A percentile compares a stretch with the other conserved stretches of the same genome.
These are phyloP conservation scores for Trametes versicolor DNA, from an alignment of 1,284 basidiomycete genomes.

Conservation along the genomic window DNA sequence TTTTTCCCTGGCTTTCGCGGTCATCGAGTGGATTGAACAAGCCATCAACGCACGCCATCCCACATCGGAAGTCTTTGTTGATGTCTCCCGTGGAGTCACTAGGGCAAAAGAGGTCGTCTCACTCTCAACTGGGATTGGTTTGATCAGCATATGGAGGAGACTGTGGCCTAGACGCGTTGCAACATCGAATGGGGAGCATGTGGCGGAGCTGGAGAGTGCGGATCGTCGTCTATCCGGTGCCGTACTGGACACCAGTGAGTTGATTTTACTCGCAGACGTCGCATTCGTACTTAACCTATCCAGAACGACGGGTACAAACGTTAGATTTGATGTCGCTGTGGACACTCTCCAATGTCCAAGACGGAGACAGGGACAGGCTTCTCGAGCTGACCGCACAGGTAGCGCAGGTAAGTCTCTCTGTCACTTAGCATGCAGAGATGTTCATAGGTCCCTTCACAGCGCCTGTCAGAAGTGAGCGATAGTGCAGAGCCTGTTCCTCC, in stretches of 20 bases:
- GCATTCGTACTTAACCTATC: constrained; percentile 15
- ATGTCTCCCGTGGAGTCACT: constrained; percentile 2
- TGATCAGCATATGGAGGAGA: constrained; percentile 35
- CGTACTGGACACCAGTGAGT: constrained; percentile 19
- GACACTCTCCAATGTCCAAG: constrained; percentile 41
- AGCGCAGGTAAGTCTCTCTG: constrained; percentile 8
- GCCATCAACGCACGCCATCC: not conserved
- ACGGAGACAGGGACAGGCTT: constrained; percentile 21
- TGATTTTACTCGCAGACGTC: too few relatives aligned
- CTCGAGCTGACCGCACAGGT: constrained; percentile 16
- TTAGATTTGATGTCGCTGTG: constrained; percentile 55
- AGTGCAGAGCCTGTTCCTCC: not conserved
- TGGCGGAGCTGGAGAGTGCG: constrained; percentile 15
- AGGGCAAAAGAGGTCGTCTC: constrained; percentile 28
- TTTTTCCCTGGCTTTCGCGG: constrained; percentile 36
- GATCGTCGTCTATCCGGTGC: constrained; percentile 11
- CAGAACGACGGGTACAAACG: constrained; percentile 47
- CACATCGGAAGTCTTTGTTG: not conserved
- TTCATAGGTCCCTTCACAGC: constrained; percentile 1
- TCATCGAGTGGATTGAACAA: constrained; percentile 31
- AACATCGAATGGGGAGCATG: not conserved
- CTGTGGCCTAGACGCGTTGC: constrained; percentile 6
- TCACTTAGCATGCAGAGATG: not conserved
- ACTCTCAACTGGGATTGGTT: constrained; percentile 31
- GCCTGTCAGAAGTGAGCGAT: not conserved